A percentile compares a stretch with the other conserved stretches of the same genome.
These are phyloP conservation scores for Gastroboletus turbinatus DNA, from an alignment of 1,284 basidiomycete species.

Conservation along the genomic window DNA sequence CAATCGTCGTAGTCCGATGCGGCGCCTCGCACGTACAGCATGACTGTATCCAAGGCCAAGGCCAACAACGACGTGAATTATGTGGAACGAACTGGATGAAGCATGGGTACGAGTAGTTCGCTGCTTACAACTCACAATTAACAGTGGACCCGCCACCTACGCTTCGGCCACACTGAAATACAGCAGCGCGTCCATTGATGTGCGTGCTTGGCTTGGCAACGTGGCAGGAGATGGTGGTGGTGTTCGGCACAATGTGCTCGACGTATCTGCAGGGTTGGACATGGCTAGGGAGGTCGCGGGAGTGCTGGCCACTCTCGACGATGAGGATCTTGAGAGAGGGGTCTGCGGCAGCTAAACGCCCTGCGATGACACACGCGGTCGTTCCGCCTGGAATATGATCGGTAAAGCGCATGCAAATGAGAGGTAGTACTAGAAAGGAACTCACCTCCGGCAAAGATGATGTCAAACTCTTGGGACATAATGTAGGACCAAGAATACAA, in stretches of 20 bases:
- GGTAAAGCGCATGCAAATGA: neutral
- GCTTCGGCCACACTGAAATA: conserved; percentile 46
- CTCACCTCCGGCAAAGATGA: conserved; percentile 50
- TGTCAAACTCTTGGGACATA: conserved; percentile 36
- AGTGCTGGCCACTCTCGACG: conserved; percentile 15
- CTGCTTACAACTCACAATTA: conserved; percentile 42
- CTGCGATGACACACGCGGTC: conserved; percentile 20
- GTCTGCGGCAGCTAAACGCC: conserved; percentile 14
- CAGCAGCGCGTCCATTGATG: conserved; percentile 43
- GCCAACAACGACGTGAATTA: conserved; percentile 8
- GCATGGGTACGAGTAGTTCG: neutral
- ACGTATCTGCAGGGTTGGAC: conserved; percentile 50
- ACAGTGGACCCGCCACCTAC: conserved; percentile 61
- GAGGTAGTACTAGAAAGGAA: neutral
- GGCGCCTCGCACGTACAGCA: conserved; percentile 52
- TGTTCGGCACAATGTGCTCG: conserved; percentile 38
- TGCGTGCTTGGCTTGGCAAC: conserved; percentile 41
- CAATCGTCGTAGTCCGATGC: conserved; percentile 62
- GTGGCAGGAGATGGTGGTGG: conserved; percentile 45
- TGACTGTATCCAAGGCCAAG: conserved; percentile 37
- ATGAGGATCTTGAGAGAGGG: conserved; percentile 24
- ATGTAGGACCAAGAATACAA: neutral
- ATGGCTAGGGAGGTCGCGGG: conserved; percentile 40
- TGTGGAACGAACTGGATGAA: neutral
- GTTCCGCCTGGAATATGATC: conserved; percentile 17